Evolutionary conservation across 1,139 yeast genomes (phyloP).

Genomic region (Yamadazyma membranifaciens): DNA sequence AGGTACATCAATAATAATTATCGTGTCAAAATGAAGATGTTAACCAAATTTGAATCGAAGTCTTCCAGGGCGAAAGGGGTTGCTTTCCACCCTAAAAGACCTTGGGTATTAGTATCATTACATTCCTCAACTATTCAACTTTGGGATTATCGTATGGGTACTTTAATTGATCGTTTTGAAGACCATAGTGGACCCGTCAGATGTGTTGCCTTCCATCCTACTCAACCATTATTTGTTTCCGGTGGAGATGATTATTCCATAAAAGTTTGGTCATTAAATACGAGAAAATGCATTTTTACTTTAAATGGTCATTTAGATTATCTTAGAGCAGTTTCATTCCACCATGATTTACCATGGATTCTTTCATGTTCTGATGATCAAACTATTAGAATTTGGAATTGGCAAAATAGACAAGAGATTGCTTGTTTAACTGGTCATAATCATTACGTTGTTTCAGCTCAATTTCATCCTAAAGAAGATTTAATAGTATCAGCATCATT

Average conservation of each 20-base stretch:
- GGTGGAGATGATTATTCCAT: slow-evolving; percentile 97
- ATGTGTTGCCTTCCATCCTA: slow-evolving; percentile 93
- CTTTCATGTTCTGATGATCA: slow-evolving; percentile 96
- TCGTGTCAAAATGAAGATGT: slow-evolving; percentile 79
- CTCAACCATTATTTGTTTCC: slow-evolving; percentile 94
- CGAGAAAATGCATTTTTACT: slow-evolving; percentile 89
- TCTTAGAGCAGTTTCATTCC: slow-evolving; percentile 92
- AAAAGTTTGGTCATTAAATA: slow-evolving; percentile 93
- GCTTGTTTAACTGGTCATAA: slow-evolving; percentile 98
- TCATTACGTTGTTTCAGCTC: slow-evolving; percentile 98
- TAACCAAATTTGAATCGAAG: slow-evolving; percentile 97
- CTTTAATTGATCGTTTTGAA: slow-evolving; percentile 91
- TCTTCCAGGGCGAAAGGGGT: slow-evolving; percentile 98
- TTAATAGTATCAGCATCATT: slow-evolving; percentile 92
- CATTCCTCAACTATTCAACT: slow-evolving; percentile 94
- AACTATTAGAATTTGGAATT: slow-evolving; percentile 98
- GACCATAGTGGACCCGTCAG: slow-evolving; percentile 99
- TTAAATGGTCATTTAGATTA: slow-evolving; percentile 93
- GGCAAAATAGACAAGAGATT: slow-evolving; percentile 98
- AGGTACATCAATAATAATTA: too few relatives aligned
- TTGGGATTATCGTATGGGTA: slow-evolving; percentile 99
- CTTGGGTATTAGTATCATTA: slow-evolving; percentile 94
- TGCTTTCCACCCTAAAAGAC: slow-evolving; percentile 95
- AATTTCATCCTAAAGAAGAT: slow-evolving; percentile 95
- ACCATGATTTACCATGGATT: slow-evolving; percentile 96